Evolutionary conservation across 2,329 filamentous ascomycete genomes (phyloP), one percentile per base, ranked within the genome.

Genomic region (Simplicillium aogashimaense): DNA sequence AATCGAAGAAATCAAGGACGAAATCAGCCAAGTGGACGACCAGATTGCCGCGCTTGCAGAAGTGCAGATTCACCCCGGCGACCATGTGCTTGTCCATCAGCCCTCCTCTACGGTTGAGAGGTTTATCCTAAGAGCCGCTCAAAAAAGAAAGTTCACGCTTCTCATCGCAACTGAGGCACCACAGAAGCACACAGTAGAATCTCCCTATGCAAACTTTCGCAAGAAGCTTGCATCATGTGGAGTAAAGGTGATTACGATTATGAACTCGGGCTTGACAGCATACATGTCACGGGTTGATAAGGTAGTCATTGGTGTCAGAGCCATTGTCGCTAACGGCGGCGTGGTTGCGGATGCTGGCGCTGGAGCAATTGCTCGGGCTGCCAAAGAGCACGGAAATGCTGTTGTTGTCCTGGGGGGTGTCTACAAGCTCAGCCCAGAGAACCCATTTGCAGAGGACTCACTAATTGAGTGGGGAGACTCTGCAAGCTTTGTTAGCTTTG

Each of bases 211-310:
- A 8, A 63, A 72, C 36, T 75, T 95, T 61, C 76, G 79, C 36
- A 94, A 92, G 61, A 81, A 87, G 36, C 72, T 97, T 44, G 79
- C 76, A 4, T 75, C 81, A 1, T 77, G 81, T 29, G 89, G 89
- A 18, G 84, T 94, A 41, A 83, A 78, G 2, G 83, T 94, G 33
- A 84, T 95, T 50, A 75, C 86, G 44, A 81, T 97, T 41, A 80
- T 86, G 34, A 89, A 94, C 60, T 83, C 81, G 7, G 85, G 87
- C 9, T 75, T 94, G 40, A 94, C 89, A 65, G 88, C 89, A 1
- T 85, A 97, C 53, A 97, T 98, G 86, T 85, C 89, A 8, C 80
- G 84, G 44, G 86, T 95, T 51, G 94, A 90, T 70, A 95, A 95
- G 66, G 90, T 98, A 45, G 85, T 98, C 37, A 70, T 98, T 7